Evolutionary conservation across 768 basidiomycete genomes (phyloP), one percentile per base, ranked within the genome.

Genomic region (Xerocomellus amylosporus): DNA sequence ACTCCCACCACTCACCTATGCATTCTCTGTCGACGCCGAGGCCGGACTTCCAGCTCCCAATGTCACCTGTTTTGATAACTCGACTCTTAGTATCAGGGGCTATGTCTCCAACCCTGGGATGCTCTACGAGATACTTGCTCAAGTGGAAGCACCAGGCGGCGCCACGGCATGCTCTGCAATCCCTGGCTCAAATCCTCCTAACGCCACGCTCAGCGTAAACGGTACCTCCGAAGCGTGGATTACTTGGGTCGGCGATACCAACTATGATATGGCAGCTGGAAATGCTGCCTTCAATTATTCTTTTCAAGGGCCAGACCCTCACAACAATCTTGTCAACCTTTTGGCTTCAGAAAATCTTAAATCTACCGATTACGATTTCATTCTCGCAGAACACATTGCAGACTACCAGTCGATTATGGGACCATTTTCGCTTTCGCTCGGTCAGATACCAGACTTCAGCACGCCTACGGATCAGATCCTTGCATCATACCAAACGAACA

Each of bases 171-270:
- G 82, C 53, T 55, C 66, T n/a, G 43, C 65, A 0, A 44, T 65
- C 12, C 38, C 61, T 24, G 64, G 64, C 10, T 62, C 67, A 34
- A 58, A 44, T 30, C 65, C 74, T 5, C 69, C 72, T 8, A 83
- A 82, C 50, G 77, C 78, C 22, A 79, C 79, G 2, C 52, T 89
- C 20, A 69, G 68, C 31, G 74, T 89, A 14, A 66, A 64, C 8
- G 67, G 73, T 19, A 73, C 79, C 26, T 71, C 72, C 2, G 82
- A 84, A 54, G 75, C 83, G 0, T 87, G 82, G 84, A 69, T 88
- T 59, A 79, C 81, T 8, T 89, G 87, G 86, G 80, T 83, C 17
- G 88, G 87, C n/a, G 86, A 77, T 28, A 90, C 88, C 15, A 78
- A 88, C 44, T 90, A 84, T 64, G 74, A 81, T 55, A 80, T 83